Evolutionary conservation across 176 grass and related monocot genomes (phyloP), one percentile per base, ranked within the genome.

Genomic region (Triticum turgidum): DNA sequence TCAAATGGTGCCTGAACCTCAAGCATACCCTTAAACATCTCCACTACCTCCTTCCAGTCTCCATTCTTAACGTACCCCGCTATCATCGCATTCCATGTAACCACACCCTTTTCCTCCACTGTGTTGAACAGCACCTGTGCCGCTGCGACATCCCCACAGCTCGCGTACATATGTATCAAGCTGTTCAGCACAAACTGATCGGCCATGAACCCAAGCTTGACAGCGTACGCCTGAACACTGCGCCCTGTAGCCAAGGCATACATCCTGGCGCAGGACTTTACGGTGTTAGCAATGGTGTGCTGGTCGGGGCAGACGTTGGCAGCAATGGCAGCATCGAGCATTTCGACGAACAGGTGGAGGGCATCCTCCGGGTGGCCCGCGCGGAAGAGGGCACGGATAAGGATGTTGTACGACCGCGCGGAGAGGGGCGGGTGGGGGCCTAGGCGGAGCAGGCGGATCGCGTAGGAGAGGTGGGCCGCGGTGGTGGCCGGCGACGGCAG

Each of bases 151-250:
- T 87, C 81, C 49, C 83, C 81, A 13, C 92, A 89, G 73, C 87
- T 82, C 5, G 90, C 44, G 4, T 92, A 92, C 92, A 89, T 92
- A 27, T 88, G 83, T 15, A 92, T 78, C 90, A 92, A 88, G 80
- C 91, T 94, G 77, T 82, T 86, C 32, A 94, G 73, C 56, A 97
- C 88, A n/a, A 97, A 97, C 7, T 34, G 83, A 25, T 97, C 87
- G 5, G 13, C 61, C 64, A 78, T 11, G 80, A 92, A 85, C 22
- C 83, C 83, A 18, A 69, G 67, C 75, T 92, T 97, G 42, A 94
- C 14, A 12, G 84, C 76, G 10, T 91, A 86, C 3, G 87, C 87
- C 78, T 97, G 88, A 80, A 94, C n/a, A 3, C 71, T 37, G 37
- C 38, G 63, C 74, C 90, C 90, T 35, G 14, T 13, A 67, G 13